Conservation (phyloP, 768 basidiomycete species). For the Calocybe gangraenosa region DNA sequence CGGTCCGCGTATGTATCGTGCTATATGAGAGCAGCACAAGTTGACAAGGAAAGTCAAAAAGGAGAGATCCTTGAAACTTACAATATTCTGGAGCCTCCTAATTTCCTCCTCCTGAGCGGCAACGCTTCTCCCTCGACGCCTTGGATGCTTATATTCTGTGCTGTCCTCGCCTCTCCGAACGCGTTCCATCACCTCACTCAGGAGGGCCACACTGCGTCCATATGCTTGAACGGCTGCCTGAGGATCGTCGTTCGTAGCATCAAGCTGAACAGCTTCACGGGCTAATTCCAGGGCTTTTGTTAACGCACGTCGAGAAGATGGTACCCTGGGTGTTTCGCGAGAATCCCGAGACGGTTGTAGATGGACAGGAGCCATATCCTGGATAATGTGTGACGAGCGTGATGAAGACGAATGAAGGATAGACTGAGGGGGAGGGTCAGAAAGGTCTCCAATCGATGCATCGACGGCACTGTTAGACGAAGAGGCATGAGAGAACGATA, state of each 20-base stretch:
- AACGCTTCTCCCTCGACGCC: slow-evolving; percentile 66
- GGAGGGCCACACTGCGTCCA: slow-evolving; percentile 76
- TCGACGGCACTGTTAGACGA: slow-evolving; percentile 22
- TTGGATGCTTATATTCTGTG: slow-evolving; percentile 51
- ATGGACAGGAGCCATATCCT: slow-evolving; percentile 28
- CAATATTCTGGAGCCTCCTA: slow-evolving; percentile 79
- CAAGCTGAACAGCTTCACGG: slow-evolving; percentile 84
- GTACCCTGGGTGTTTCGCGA: slow-evolving; percentile 49
- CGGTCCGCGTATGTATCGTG: slow-evolving; percentile 95
- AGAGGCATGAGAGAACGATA: slow-evolving; percentile 50
- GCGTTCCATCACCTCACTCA: slow-evolving; percentile 91
- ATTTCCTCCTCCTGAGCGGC: slow-evolving; percentile 94
- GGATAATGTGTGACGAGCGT: neutral
- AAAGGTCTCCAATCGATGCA: slow-evolving; percentile 44
- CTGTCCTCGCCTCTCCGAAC: slow-evolving; percentile 84
- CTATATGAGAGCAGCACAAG: slow-evolving; percentile 32
- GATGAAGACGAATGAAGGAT: slow-evolving; percentile 39
- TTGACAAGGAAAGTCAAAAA: slow-evolving; percentile 4
- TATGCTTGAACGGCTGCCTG: slow-evolving; percentile 88
- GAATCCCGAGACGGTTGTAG: slow-evolving; percentile 39
- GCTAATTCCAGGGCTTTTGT: slow-evolving; percentile 85
- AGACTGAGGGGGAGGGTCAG: slow-evolving; percentile 55
- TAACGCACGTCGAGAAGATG: slow-evolving; percentile 81
- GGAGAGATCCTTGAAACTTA: slow-evolving; percentile 36
- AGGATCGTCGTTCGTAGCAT: slow-evolving; percentile 85